Base-by-base conservation (phyloP, 148 eudicot genomes). In the Cornus kousa region DNA sequence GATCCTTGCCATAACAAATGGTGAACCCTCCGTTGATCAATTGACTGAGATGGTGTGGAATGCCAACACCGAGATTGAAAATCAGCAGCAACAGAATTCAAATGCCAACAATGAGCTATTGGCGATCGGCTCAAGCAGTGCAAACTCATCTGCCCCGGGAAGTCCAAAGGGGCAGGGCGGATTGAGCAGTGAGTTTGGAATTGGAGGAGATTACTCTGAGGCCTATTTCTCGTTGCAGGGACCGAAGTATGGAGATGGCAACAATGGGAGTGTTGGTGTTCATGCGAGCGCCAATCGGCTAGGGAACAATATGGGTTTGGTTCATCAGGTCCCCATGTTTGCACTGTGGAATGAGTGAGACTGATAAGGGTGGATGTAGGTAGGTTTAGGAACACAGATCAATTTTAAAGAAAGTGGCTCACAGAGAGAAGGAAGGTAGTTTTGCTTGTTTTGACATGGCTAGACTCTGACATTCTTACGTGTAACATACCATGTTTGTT, bases 301-400 rank as follows among this genome's bases (percentile, higher is more conserved):
- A 9, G 71, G 76, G 39, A 82, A 76, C 20, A 57, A 62, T 37
- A 10, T 83, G 24, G 84, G 70, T 3, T 20, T 80, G 83, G 82
- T 67, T 68, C 76, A 83, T 70, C 86, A 80, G 7, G 81, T 80
- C 31, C 86, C 90, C 5, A 76, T 83, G 55, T 85, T 87, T 74
- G 86, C 90, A 2, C 71, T 81, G 31, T 87, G 92, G 92, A 89
- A 82, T 74, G 88, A 89, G 12, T 87, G 79, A 80, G 0, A 12
- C 9, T 2, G 43, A n/a, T 24, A 48, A 43, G 8, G 10, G 8
- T 43, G 1, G 20, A 43, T 31, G 70, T 31, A 23, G 64, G 70
- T 31, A 23, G 64, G 0, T 20, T 73, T 73, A 19, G 32, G n/a
- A 11, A 23, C n/a, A 53, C 23, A 50, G 65, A 1, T 9, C 13